Evolutionary conservation across 1,284 basidiomycete species (phyloP).

Genomic region (Sanghuangporus baumii): DNA sequence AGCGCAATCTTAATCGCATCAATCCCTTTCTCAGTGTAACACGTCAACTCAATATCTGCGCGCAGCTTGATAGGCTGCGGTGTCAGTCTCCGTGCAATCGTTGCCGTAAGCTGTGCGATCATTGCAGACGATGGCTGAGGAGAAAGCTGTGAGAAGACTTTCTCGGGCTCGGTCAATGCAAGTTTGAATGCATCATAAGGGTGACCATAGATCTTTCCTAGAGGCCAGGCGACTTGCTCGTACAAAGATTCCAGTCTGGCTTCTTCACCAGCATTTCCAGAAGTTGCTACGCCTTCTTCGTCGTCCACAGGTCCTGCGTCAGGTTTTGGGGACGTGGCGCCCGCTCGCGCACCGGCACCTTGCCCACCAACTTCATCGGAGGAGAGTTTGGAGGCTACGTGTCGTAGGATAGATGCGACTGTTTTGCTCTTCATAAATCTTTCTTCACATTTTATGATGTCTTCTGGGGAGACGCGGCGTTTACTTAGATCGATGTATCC

Average conservation of each 20-base stretch:
- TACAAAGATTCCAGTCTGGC: conserved; percentile 80
- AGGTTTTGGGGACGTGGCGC: conserved; percentile 24
- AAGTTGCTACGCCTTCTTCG: conserved; percentile 35
- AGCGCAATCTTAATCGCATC: conserved; percentile 95
- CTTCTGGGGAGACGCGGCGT: conserved; percentile 97
- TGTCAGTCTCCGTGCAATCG: conserved; percentile 92
- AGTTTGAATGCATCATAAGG: conserved; percentile 98
- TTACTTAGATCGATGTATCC: conserved; percentile 99
- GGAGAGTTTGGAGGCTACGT: conserved; percentile 82
- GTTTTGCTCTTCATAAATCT: conserved; percentile 97
- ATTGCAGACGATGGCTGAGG: conserved; percentile 58
- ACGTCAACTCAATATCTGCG: conserved; percentile 96
- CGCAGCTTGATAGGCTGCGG: conserved; percentile 99
- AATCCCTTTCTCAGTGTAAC: conserved; percentile 96
- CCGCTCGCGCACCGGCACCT: conserved; percentile 31
- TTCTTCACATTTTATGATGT: conserved; percentile 98
- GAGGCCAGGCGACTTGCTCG: conserved; percentile 90
- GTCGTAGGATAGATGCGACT: conserved; percentile 89
- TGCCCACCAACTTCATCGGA: conserved; percentile 16
- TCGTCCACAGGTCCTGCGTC: conserved; percentile 29
- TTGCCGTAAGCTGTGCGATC: conserved; percentile 67
- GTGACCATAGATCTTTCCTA: conserved; percentile 91
- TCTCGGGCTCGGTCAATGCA: conserved; percentile 83
- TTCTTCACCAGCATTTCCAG: conserved; percentile 48
- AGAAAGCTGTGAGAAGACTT: conserved; percentile 73